phyloP scores from a whole-genome alignment of 208 protist genomes.

The Acanthamoeba sp. region DNA sequence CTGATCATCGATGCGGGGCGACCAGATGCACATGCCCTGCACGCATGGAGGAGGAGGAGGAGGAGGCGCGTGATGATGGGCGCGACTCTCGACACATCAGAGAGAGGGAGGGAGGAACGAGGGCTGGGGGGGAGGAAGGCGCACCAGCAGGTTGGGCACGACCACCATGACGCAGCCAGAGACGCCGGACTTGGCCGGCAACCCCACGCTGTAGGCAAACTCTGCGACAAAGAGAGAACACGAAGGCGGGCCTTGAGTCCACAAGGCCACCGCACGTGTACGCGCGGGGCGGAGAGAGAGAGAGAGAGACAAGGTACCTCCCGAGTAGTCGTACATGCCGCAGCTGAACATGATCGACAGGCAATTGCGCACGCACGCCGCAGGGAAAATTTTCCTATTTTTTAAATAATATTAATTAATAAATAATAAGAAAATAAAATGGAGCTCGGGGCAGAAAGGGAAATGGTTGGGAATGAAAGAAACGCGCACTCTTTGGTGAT shows the following conservation, averaged over 20 bases:
- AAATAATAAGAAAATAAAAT: neutral
- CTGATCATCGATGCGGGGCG: slow-evolving; percentile 78
- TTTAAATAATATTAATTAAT: neutral
- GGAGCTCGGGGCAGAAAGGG: neutral
- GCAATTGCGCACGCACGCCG: slow-evolving; percentile 29
- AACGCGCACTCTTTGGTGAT: slow-evolving; percentile 77
- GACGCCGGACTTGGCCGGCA: slow-evolving; percentile 81
- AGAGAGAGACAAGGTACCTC: slow-evolving; percentile 9
- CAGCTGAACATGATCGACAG: slow-evolving; percentile 75
- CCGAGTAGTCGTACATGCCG: slow-evolving; percentile 80
- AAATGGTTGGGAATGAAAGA: neutral
- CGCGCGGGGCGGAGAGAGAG: too few species aligned
- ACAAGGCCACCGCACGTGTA: too few species aligned
- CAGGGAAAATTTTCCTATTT: slow-evolving; percentile 40
- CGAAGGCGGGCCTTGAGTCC: neutral
- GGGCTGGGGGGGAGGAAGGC: neutral
- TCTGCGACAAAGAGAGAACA: slow-evolving; percentile 1
- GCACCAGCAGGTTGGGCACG: slow-evolving; percentile 81
- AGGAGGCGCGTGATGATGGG: neutral
- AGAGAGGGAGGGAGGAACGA: neutral
- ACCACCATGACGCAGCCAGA: slow-evolving; percentile 81
- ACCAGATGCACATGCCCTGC: slow-evolving; percentile 82
- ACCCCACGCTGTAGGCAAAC: slow-evolving; percentile 74
- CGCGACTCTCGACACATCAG: too few species aligned
- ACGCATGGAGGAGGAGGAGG: neutral